These are phyloP conservation scores for Amanita pseudoporphyria DNA, from an alignment of 768 basidiomycete genomes.

Conservation along the genomic window DNA sequence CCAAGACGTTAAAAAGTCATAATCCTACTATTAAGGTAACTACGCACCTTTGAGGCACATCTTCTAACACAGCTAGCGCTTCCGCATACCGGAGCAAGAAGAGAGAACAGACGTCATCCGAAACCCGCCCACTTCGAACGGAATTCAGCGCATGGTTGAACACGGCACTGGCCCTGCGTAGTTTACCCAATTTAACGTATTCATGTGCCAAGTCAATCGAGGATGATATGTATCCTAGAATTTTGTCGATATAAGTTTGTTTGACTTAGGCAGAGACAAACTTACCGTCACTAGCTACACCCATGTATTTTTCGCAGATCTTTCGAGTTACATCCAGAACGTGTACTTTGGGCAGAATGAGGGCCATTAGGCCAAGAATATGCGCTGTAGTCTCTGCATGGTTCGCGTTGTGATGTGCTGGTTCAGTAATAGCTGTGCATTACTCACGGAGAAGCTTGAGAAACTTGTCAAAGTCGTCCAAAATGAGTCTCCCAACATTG, in stretches of 20 bases:
- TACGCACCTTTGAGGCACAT: slow-evolving; percentile 47
- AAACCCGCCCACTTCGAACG: slow-evolving; percentile 33
- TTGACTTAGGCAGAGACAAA: slow-evolving; percentile 2
- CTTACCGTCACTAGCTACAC: slow-evolving; percentile 39
- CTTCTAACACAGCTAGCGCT: slow-evolving; percentile 49
- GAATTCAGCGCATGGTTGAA: slow-evolving; percentile 47
- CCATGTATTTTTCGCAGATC: slow-evolving; percentile 41
- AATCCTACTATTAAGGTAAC: background rate
- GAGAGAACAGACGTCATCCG: slow-evolving; percentile 41
- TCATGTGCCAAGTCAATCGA: slow-evolving; percentile 73
- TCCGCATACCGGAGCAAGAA: slow-evolving; percentile 63
- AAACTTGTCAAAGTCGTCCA: slow-evolving; percentile 34
- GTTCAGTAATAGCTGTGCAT: background rate
- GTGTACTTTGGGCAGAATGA: slow-evolving; percentile 58
- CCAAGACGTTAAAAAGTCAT: background rate
- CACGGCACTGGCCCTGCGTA: slow-evolving; percentile 52
- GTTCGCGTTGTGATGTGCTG: background rate
- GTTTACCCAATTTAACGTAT: slow-evolving; percentile 70
- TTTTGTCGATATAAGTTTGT: background rate
- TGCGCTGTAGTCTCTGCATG: slow-evolving; percentile 43
- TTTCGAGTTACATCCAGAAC: slow-evolving; percentile 55
- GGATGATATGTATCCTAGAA: slow-evolving; percentile 46
- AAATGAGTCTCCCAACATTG: slow-evolving; percentile 10
- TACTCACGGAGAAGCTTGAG: slow-evolving; percentile 46
- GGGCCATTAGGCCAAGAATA: slow-evolving; percentile 61